Evolutionary conservation across 345 rosid genomes (phyloP).

Genomic region (Zanthoxylum bungeanum): DNA sequence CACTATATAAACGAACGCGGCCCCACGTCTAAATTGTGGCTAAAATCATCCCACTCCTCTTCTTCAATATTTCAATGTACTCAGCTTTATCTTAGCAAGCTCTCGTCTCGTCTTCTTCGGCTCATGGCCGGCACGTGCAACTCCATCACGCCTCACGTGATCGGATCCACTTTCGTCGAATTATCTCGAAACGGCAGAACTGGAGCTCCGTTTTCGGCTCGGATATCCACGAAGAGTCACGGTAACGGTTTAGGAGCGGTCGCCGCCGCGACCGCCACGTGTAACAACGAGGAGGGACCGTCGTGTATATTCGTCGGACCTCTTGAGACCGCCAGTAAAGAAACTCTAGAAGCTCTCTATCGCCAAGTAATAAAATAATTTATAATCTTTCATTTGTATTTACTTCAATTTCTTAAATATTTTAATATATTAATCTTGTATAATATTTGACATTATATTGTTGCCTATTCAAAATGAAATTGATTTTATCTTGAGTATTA

Average conservation of each 20-base stretch:
- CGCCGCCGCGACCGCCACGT: conserved; percentile 27
- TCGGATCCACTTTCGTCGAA: conserved; percentile 37
- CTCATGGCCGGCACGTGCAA: conserved; percentile 70
- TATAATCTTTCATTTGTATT: background rate
- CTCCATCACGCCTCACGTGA: conserved; percentile 47
- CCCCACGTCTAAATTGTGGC: background rate
- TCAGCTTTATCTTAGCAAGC: background rate
- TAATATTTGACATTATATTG: background rate
- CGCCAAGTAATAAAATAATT: conserved; percentile 40
- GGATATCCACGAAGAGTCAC: conserved; percentile 38
- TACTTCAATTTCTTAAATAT: background rate
- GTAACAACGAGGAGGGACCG: conserved; percentile 61
- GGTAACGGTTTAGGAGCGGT: conserved; percentile 34
- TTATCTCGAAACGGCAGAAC: conserved; percentile 35
- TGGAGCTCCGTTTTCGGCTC: conserved; percentile 48
- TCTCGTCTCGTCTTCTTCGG: background rate
- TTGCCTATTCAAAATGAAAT: background rate
- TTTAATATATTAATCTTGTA: background rate
- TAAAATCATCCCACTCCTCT: background rate
- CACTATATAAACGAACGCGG: background rate
- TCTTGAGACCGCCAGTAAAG: conserved; percentile 83
- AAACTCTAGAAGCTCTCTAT: conserved; percentile 95
- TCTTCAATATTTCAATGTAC: background rate
- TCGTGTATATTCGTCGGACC: conserved; percentile 93
- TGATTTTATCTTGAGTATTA: background rate